Evolutionary conservation across 202 grass and related monocot species (phyloP).

Genomic region (Bolboschoenoplectus hybrid): DNA sequence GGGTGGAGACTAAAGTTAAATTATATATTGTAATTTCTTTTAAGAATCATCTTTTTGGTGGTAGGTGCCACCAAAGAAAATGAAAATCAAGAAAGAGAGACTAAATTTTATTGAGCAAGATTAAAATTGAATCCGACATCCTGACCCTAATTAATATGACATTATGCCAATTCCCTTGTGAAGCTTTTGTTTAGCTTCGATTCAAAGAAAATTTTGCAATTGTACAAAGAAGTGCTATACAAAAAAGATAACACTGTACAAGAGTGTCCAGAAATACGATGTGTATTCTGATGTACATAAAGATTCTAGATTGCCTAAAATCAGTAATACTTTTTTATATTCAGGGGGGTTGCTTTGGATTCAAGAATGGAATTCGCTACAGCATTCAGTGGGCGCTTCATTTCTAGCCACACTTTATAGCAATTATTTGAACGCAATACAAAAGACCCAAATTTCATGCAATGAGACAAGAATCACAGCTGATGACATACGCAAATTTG

Average conservation of each 20-base stretch:
- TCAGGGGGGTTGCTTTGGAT: constrained; percentile 70
- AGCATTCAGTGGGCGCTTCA: constrained; percentile 62
- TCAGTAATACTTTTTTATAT: not conserved
- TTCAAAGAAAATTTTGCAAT: not conserved
- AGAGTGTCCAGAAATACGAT: not conserved
- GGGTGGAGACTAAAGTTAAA: not conserved
- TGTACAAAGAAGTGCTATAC: not conserved
- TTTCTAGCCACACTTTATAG: constrained; percentile 72
- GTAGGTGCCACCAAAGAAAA: not conserved
- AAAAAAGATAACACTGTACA: not conserved
- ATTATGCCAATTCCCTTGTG: not conserved
- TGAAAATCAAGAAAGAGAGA: not conserved
- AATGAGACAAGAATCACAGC: constrained; percentile 50
- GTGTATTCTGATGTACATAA: not conserved
- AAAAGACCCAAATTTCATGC: constrained; percentile 56
- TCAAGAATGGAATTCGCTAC: constrained; percentile 68
- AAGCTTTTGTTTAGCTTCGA: not conserved
- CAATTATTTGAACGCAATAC: constrained; percentile 61
- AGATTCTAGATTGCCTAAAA: not conserved
- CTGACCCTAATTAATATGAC: not conserved
- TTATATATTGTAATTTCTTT: not conserved
- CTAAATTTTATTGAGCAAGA: not conserved
- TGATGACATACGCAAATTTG: constrained; percentile 61
- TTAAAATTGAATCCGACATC: not conserved
- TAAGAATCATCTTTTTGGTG: not conserved